Conservation (phyloP, 441 rosid genomes). For the Francoa sonchifolia region DNA sequence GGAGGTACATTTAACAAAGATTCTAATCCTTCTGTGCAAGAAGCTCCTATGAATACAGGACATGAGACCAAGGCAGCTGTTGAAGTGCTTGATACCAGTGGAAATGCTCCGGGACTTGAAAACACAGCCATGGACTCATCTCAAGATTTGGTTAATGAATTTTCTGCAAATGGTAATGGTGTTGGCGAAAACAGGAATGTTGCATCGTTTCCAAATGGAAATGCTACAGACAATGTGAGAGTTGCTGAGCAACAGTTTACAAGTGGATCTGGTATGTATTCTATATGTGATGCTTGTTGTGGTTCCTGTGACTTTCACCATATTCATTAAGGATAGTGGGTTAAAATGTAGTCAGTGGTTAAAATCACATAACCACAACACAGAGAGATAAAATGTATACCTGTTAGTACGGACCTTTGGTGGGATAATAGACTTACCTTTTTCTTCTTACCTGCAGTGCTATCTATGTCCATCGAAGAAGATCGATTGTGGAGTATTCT, state of each 20-base stretch:
- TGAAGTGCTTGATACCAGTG: not conserved
- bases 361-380: too few relatives aligned
- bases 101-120: too few relatives aligned
- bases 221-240: not conserved
- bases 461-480: constrained; percentile 1
- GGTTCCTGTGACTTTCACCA: not conserved
- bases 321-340: not conserved
- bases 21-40: not conserved
- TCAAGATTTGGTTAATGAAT: not conserved
- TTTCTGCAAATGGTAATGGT: constrained; percentile 1
- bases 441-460: not conserved
- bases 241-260: not conserved
- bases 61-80: not conserved
- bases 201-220: not conserved
- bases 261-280: not conserved
- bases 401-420: not conserved
- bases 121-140: too few relatives aligned
- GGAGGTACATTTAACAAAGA: not conserved
- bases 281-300: not conserved
- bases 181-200: not conserved
- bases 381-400: too few relatives aligned
- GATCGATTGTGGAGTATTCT: constrained; percentile 1
- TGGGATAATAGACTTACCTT: not conserved
- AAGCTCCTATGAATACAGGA: not conserved
- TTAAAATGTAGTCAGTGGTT: not conserved